phyloP scores from a whole-genome alignment of 768 basidiomycete genomes.

The Termitomyces sp. region DNA sequence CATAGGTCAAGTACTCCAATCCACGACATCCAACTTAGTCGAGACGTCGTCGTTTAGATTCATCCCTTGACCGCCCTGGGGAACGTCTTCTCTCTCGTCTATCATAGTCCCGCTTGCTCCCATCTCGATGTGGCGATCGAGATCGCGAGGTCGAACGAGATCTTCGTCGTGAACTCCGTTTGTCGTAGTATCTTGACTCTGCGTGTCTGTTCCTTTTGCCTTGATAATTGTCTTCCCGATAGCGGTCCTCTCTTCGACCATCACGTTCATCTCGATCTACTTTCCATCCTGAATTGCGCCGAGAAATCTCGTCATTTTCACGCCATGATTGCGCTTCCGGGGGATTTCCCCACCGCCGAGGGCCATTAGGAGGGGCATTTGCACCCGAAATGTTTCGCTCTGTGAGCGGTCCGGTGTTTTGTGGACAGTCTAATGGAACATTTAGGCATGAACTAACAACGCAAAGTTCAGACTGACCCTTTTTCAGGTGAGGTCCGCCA shows the following conservation, averaged over 20 bases:
- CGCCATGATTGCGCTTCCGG: slow-evolving; percentile 34
- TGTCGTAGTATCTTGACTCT: slow-evolving; percentile 22
- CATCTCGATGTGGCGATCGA: slow-evolving; percentile 24
- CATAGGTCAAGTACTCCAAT: not conserved
- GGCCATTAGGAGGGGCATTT: slow-evolving; percentile 28
- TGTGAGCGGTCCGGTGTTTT: slow-evolving; percentile 38
- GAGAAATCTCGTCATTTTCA: slow-evolving; percentile 13
- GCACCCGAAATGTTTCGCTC: slow-evolving; percentile 29
- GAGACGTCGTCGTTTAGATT: slow-evolving; percentile 52
- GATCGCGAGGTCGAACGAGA: slow-evolving; percentile 27
- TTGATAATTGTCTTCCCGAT: slow-evolving; percentile 4
- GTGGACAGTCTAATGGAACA: slow-evolving; percentile 41
- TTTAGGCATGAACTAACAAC: not conserved
- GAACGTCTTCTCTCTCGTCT: slow-evolving; percentile 27
- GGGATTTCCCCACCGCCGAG: slow-evolving; percentile 29
- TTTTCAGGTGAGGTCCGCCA: slow-evolving; percentile 91
- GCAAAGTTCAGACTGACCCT: slow-evolving; percentile 48
- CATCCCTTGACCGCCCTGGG: slow-evolving; percentile 26
- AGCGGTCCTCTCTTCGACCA: slow-evolving; percentile 20
- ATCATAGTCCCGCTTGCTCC: slow-evolving; percentile 17
- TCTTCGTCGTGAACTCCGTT: slow-evolving; percentile 21
- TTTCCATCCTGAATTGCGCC: slow-evolving; percentile 24
- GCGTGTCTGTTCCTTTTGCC: slow-evolving; percentile 3
- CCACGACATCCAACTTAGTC: slow-evolving; percentile 31
- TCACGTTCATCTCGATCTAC: slow-evolving; percentile 19